A percentile compares a stretch with the other conserved stretches of the same genome.
These are phyloP conservation scores for Aquanectria penicillioides DNA, from an alignment of 2,329 filamentous ascomycete species.

Conservation along the genomic window DNA sequence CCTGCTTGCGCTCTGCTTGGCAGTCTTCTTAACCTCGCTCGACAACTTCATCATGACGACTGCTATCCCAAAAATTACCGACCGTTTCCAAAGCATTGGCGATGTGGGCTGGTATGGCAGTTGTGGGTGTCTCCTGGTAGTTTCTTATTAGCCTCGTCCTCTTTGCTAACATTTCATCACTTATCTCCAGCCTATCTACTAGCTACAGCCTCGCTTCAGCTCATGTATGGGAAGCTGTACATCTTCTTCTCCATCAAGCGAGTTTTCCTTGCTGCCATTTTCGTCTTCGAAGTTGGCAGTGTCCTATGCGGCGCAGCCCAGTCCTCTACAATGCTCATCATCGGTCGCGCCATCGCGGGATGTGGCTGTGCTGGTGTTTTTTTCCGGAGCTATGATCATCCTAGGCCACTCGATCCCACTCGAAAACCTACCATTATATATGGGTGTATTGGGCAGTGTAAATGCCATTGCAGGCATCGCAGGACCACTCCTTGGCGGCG, in stretches of 20 bases:
- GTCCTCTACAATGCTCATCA: not conserved
- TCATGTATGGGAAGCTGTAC: not conserved
- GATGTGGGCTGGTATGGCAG: too few species aligned
- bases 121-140: too few species aligned
- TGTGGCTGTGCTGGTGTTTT: not conserved
- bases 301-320: not conserved
- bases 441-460: not conserved
- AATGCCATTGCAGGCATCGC: not conserved
- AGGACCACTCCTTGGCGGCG: not conserved
- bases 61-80: too few species aligned
- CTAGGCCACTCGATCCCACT: not conserved
- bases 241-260: not conserved
- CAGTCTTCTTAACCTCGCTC: too few species aligned
- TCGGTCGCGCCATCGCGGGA: conserved; percentile 3
- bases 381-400: not conserved
- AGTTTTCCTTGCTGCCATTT: not conserved
- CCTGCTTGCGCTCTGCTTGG: too few species aligned
- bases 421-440: not conserved
- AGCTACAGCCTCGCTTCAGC: not conserved
- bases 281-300: not conserved
- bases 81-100: too few species aligned
- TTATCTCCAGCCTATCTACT: conserved; percentile 1
- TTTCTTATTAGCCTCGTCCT: too few species aligned
- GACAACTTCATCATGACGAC: too few species aligned
- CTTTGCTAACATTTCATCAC: too few species aligned